A percentile compares a stretch with the other conserved stretches of the same genome.
phyloP scores from a whole-genome alignment of 495 filamentous ascomycete genomes.

The Massariosphaeria phaeospora region DNA sequence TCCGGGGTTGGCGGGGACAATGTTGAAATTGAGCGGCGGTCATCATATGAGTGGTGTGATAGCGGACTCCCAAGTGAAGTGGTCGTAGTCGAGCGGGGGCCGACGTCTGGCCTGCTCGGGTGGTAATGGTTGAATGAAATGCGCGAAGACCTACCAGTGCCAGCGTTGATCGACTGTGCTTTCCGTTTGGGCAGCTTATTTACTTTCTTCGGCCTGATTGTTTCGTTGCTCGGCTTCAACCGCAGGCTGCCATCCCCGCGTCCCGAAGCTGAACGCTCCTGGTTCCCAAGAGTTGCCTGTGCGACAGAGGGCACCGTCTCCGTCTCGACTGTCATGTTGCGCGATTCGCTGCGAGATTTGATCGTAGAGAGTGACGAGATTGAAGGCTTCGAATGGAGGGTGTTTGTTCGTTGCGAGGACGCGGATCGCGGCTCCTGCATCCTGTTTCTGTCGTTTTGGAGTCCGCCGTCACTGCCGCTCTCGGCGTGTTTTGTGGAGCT shows the following conservation, averaged over 20 bases:
- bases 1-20: slow-evolving; percentile 17
- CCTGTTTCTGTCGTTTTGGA: slow-evolving; percentile 40
- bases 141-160: slow-evolving; percentile 59
- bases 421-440: slow-evolving; percentile 22
- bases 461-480: slow-evolving; percentile 60
- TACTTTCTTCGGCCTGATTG: slow-evolving; percentile 86
- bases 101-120: slow-evolving; percentile 14
- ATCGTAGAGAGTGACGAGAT: slow-evolving; percentile 39
- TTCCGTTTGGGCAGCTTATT: slow-evolving; percentile 75
- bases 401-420: slow-evolving; percentile 36
- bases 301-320: slow-evolving; percentile 91
- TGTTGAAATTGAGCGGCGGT: slow-evolving; percentile 17
- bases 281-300: slow-evolving; percentile 71
- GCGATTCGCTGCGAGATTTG: slow-evolving; percentile 62
- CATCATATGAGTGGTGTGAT: slow-evolving; percentile 21
- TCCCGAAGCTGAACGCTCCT: slow-evolving; percentile 52
- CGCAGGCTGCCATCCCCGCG: slow-evolving; percentile 69
- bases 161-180: slow-evolving; percentile 61
- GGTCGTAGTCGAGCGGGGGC: slow-evolving; percentile 4
- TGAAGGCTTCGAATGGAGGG: slow-evolving; percentile 34
- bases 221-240: slow-evolving; percentile 83
- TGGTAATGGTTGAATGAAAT: slow-evolving; percentile 30
- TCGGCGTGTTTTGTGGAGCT: slow-evolving; percentile 39
- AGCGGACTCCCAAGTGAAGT: slow-evolving; percentile 21
- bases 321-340: slow-evolving; percentile 97